phyloP scores from a whole-genome alignment of 208 protist genomes.

The Trichomonas vaginalis region DNA sequence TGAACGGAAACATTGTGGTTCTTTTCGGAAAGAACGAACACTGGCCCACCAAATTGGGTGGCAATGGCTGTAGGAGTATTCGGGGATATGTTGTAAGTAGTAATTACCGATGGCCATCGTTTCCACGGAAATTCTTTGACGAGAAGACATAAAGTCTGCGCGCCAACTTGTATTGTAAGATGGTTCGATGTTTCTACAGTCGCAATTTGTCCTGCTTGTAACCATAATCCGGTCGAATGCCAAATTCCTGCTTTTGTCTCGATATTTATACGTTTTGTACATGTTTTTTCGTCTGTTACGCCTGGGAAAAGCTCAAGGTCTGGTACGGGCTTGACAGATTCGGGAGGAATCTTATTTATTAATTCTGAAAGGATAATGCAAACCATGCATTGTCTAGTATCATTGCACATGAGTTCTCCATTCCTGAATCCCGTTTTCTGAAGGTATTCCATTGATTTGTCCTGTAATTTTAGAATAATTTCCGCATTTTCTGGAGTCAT shows the following conservation, averaged over 20 bases:
- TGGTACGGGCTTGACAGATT: too few relatives aligned
- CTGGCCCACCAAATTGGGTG: neutral
- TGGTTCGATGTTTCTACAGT: neutral
- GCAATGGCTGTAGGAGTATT: neutral
- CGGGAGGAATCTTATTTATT: neutral
- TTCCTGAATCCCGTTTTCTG: neutral
- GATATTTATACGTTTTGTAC: neutral
- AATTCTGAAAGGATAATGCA: neutral
- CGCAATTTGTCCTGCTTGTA: neutral
- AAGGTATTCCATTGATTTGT: neutral
- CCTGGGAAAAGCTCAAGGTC: neutral
- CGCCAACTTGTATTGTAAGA: neutral
- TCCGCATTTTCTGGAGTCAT: neutral
- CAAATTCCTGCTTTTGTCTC: neutral
- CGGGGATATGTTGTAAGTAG: too few relatives aligned
- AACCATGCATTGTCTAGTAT: neutral
- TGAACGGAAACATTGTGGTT: neutral
- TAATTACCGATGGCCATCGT: neutral
- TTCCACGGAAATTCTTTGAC: neutral
- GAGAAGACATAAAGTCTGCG: neutral
- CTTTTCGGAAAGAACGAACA: neutral
- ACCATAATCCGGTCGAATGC: neutral
- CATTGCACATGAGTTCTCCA: neutral
- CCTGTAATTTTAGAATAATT: neutral
- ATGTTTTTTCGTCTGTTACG: neutral